These are phyloP conservation scores for Ascochyta koolunga DNA, from an alignment of 2,329 filamentous ascomycete genomes.

Conservation along the genomic window DNA sequence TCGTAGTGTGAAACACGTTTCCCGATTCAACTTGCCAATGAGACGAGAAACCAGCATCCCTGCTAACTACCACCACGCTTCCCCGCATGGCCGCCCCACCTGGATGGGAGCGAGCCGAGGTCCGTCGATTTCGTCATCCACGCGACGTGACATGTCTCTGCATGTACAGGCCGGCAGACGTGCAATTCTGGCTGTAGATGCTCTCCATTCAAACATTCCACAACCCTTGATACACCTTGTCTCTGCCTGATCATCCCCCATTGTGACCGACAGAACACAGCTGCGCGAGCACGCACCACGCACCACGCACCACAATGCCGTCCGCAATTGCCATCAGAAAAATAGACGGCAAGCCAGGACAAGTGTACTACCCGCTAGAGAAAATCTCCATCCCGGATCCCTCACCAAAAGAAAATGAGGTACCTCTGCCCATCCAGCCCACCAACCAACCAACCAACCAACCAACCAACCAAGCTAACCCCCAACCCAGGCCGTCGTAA, in stretches of 20 bases:
- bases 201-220: too few species aligned
- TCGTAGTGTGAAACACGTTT: too few species aligned
- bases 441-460: neutral
- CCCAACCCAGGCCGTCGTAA: conserved; percentile 72
- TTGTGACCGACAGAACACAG: too few species aligned
- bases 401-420: conserved; percentile 40
- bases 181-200: too few species aligned
- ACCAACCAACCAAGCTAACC: conserved; percentile 27
- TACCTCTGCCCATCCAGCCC: conserved; percentile 8
- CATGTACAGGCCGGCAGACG: too few species aligned
- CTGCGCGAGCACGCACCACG: neutral
- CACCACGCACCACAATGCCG: conserved; percentile 54
- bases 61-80: neutral
- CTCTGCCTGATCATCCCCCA: too few species aligned
- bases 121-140: conserved; percentile 9
- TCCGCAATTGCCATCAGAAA: conserved; percentile 69
- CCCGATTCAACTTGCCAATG: too few species aligned
- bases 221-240: too few species aligned
- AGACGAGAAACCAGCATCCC: neutral
- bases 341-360: conserved; percentile 80
- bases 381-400: conserved; percentile 39
- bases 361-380: conserved; percentile 78
- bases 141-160: neutral
- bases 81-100: conserved; percentile 8
- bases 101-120: conserved; percentile 6